A percentile compares a stretch with the other conserved stretches of the same genome.
Evolutionary conservation across 768 basidiomycete species (phyloP).

Genomic region (Termitomyces sp.): DNA sequence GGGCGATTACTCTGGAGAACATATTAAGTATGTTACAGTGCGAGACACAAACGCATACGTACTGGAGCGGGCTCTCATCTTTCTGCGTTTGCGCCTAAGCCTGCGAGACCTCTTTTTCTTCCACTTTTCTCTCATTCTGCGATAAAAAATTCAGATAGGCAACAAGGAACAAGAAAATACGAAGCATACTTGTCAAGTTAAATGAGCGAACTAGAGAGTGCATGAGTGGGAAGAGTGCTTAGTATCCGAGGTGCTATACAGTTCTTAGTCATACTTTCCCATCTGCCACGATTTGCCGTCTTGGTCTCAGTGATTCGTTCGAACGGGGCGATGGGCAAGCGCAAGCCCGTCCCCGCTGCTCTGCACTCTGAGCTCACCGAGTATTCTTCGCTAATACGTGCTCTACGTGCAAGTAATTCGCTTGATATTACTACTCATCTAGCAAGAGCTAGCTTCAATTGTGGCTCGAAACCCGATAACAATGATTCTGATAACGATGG

Average conservation of each 20-base stretch:
- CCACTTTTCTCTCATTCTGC: conserved; percentile 93
- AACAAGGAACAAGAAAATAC: not conserved
- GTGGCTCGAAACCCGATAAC: conserved; percentile 3
- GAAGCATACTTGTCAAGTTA: conserved; percentile 25
- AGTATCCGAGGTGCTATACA: conserved; percentile 30
- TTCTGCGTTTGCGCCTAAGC: conserved; percentile 91
- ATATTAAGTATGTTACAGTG: not conserved
- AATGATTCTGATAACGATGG: conserved; percentile 14
- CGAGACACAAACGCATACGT: conserved; percentile 26
- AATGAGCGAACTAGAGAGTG: conserved; percentile 23
- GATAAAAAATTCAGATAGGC: not conserved
- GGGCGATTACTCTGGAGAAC: conserved; percentile 32
- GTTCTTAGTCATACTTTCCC: conserved; percentile 37
- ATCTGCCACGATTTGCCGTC: conserved; percentile 2
- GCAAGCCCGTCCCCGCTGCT: conserved; percentile 40
- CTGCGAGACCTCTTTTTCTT: conserved; percentile 94
- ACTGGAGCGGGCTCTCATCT: conserved; percentile 96
- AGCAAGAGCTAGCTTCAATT: conserved; percentile 15
- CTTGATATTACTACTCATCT: conserved; percentile 57
- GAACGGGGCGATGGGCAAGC: conserved; percentile 27
- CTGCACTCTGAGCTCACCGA: conserved; percentile 63
- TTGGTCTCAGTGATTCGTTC: not conserved
- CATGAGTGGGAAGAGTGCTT: conserved; percentile 3
- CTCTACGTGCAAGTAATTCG: conserved; percentile 49
- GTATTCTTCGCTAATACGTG: conserved; percentile 61